Conservation (phyloP, 805 yeast genomes). For the Yamadazyma scolyti region DNA sequence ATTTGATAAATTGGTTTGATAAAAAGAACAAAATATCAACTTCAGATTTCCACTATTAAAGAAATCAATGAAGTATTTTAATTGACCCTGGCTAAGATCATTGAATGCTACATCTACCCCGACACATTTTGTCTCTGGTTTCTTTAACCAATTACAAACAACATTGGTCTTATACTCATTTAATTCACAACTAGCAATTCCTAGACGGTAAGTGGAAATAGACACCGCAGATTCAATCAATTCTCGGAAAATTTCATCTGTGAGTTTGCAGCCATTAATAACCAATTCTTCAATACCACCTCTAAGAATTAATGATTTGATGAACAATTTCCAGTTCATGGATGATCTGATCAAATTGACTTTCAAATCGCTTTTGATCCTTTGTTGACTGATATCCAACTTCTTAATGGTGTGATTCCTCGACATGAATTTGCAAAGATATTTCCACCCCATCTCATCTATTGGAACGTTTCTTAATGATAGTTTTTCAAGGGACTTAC, state of each 20-base stretch:
- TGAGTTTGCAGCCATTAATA: conserved; percentile 52
- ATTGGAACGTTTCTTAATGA: conserved; percentile 55
- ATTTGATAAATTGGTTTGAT: conserved; percentile 46
- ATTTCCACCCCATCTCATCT: conserved; percentile 49
- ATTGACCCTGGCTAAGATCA: conserved; percentile 44
- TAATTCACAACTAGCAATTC: conserved; percentile 51
- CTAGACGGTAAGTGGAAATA: conserved; percentile 45
- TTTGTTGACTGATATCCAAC: conserved; percentile 56
- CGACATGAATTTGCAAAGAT: conserved; percentile 46
- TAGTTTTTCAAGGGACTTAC: conserved; percentile 45
- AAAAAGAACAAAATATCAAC: conserved; percentile 49
- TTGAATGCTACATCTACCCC: conserved; percentile 58
- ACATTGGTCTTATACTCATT: conserved; percentile 37
- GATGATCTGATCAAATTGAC: conserved; percentile 35
- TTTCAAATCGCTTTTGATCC: conserved; percentile 44
- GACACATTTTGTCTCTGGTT: conserved; percentile 41
- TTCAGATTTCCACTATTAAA: conserved; percentile 32
- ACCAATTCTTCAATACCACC: conserved; percentile 59
- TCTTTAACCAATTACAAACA: conserved; percentile 47
- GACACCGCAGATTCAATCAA: conserved; percentile 40
- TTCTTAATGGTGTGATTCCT: conserved; percentile 42
- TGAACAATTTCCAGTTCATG: conserved; percentile 53
- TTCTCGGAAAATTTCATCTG: conserved; percentile 36
- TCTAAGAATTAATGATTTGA: conserved; percentile 35
- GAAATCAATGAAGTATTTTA: conserved; percentile 43